Conservation (phyloP, 1,284 basidiomycete species). For the Ceratobasidium sp. region DNA sequence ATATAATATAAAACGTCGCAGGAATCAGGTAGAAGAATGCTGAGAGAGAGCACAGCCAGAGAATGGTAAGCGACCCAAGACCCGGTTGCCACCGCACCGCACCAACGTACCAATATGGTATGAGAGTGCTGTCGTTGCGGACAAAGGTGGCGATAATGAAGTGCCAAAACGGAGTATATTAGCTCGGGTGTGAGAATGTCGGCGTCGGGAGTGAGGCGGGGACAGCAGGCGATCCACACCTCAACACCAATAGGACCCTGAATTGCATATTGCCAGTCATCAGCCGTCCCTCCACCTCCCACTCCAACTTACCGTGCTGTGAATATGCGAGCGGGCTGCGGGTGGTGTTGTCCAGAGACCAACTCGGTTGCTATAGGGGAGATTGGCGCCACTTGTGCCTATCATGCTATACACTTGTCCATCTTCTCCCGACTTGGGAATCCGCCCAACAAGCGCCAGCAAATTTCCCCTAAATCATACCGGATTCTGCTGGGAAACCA, state of each 20-base stretch:
- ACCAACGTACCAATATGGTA: neutral
- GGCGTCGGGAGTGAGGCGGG: constrained; percentile 15
- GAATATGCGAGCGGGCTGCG: neutral
- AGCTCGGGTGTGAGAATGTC: neutral
- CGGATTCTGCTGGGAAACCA: neutral
- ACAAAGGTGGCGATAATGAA: neutral
- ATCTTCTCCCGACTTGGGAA: neutral
- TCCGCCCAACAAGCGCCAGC: neutral
- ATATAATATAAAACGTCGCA: neutral
- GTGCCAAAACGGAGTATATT: neutral
- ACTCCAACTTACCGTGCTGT: neutral
- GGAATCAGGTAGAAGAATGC: neutral
- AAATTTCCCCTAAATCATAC: neutral
- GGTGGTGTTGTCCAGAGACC: too few species aligned
- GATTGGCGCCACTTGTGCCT: too few species aligned
- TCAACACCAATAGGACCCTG: constrained; percentile 17
- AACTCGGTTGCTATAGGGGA: too few species aligned
- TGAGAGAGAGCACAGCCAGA: neutral
- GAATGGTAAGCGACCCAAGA: neutral
- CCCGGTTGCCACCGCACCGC: neutral
- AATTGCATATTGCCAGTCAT: constrained; percentile 10
- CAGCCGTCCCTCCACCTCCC: neutral
- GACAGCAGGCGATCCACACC: constrained; percentile 2
- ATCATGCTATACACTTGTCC: too few species aligned
- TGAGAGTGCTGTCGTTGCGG: neutral